Evolutionary conservation across 768 basidiomycete genomes (phyloP).

Genomic region (Gymnopilus dilepis): DNA sequence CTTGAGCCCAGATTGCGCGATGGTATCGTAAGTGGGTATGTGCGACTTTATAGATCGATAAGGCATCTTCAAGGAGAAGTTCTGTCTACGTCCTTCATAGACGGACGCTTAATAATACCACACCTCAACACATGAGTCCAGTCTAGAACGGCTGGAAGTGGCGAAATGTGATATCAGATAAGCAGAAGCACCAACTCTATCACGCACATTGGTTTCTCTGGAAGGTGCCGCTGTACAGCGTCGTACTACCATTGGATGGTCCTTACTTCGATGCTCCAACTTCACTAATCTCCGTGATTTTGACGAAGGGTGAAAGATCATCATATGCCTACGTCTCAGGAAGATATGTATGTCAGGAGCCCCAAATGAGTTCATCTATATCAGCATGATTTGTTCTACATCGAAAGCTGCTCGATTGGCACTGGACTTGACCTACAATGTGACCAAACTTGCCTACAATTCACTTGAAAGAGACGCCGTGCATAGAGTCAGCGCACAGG

Average conservation of each 20-base stretch:
- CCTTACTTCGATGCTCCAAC: neutral
- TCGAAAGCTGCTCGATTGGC: too few relatives aligned
- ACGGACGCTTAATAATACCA: neutral
- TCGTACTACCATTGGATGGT: neutral
- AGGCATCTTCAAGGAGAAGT: conserved; percentile 21
- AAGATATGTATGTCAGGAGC: neutral
- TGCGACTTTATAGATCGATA: conserved; percentile 18
- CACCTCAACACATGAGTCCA: neutral
- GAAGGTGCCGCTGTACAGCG: conserved; percentile 6
- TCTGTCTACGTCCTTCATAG: neutral
- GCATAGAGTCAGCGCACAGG: too few relatives aligned
- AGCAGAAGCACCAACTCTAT: neutral
- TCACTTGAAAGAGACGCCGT: too few relatives aligned
- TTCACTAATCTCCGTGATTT: conserved; percentile 2
- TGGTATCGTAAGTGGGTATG: conserved; percentile 5
- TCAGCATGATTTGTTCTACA: too few relatives aligned
- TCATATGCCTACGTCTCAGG: neutral
- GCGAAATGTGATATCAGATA: neutral
- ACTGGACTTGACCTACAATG: too few relatives aligned
- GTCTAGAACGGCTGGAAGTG: neutral
- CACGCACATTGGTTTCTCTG: neutral
- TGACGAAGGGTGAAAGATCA: neutral
- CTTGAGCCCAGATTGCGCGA: neutral
- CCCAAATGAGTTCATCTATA: neutral
- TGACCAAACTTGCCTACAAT: too few relatives aligned